Evolutionary conservation across 129 eudicot genomes (phyloP), one percentile per base, ranked within the genome.

Genomic region (Artemisia tridentata): DNA sequence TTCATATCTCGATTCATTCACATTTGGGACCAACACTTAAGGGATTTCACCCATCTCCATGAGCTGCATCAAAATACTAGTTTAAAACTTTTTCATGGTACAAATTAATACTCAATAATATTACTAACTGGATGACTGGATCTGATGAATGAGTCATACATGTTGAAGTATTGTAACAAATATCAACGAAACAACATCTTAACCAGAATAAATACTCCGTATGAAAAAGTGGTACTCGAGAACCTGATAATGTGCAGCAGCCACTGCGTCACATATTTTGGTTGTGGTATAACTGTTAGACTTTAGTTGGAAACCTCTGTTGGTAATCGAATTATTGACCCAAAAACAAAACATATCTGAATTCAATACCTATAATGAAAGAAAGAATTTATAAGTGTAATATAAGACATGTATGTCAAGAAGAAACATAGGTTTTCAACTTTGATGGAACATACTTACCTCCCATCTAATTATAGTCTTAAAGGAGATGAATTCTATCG

Each of bases 231-330:
- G 9, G 20, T 21, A 58, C 5, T 16, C 25, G 57, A 52, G 8
- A 41, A 92, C 98, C 96, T 92, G 96, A 69, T 86, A 75, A 67
- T 84, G 86, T 79, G 96, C 96, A 43, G 96, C 98, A 58, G 96
- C 89, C 58, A 92, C 96, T 45, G 72, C 77, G 78, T 92, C 95
- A 67, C 88, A 81, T 45, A 92, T 84, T 65, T 83, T 86, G 76
- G 80, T 84, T 47, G 96, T 86, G 16, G 95, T 92, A 68, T 92
- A 88, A 64, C 85, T 82, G 78, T 83, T 88, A 66, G 98, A 92
- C 79, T 88, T 88, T 75, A 92, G 77, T 84, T 96, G 86, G 50
- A 88, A 76, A 46, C 95, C 85, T 80, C 84, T 86, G 60, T 85
- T 83, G 60, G 86, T 92, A 34, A 67, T 75, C 46, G 84, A 68